Base-by-base conservation (phyloP, 192 early-diverging fungal genomes). In the Rhizophagus clarus region DNA sequence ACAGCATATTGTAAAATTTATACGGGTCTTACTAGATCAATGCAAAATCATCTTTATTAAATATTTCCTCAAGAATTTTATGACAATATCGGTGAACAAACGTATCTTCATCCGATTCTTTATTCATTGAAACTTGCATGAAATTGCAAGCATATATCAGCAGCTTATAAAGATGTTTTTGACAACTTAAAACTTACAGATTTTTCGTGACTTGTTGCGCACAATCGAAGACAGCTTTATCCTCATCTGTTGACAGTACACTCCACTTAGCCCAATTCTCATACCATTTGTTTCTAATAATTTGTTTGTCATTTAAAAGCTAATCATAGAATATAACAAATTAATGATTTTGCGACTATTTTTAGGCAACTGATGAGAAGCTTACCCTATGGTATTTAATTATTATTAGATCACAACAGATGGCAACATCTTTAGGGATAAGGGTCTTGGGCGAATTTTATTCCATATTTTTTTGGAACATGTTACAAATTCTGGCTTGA, bases 221-320 rank as follows among this genome's bases (percentile, higher is more conserved):
- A 60, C 51, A 74, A 29, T 74, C 12, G 14, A 74, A 74, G 28
- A 74, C 32, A 17, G 28, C 12, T 74, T 74, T 74, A 40, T 74
- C 26, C n/a, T 74, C 72, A 2, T 74, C 49, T 31, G 24, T 74
- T 74, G 8, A 7, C 5, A 70, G 61, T 32, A 28, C 31, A 74
- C 47, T 74, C 51, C 72, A 26, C 49, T 49, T 56, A 29, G 26
- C 7, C 51, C 72, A 60, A 74, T 74, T 74, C 5, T 74, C 20
- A 61, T 20, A 34, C 49, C 51, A 74, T 22, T 20, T 74, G 29
- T 24, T 60, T 74, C 47, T 0, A 74, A 28, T 31, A 26, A 74
- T 31, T 74, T n/a, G 49, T 74, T 74, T 74, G 51, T 60, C 72
- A 74, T 74, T 60, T 49, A 74, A 74, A 74, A 74, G 72, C 49